A percentile compares a stretch with the other conserved stretches of the same genome.
phyloP scores from a whole-genome alignment of 805 yeast species.

The Saturnispora saitoi region DNA sequence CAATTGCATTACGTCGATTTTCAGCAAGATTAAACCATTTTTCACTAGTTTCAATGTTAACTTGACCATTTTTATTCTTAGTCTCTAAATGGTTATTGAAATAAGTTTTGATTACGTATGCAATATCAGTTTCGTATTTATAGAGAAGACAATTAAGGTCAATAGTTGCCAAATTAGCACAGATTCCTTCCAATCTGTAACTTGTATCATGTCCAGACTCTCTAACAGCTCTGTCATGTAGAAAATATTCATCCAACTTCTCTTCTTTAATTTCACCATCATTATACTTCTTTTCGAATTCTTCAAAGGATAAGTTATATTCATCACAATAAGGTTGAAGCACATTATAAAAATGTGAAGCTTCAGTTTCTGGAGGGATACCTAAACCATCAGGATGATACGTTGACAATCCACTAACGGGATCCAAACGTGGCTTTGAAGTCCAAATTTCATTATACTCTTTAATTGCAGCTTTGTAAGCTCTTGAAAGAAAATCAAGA shows the following conservation, averaged over 20 bases:
- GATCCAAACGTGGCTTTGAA: constrained; percentile 63
- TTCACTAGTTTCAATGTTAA: constrained; percentile 30
- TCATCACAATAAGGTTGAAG: constrained; percentile 62
- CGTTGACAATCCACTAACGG: constrained; percentile 69
- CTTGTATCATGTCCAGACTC: constrained; percentile 96
- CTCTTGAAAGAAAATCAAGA: constrained; percentile 51
- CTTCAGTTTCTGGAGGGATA: constrained; percentile 95
- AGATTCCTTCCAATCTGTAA: constrained; percentile 79
- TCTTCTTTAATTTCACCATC: constrained; percentile 60
- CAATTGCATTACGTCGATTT: constrained; percentile 44
- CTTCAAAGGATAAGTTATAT: constrained; percentile 46
- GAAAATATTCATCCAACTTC: constrained; percentile 75
- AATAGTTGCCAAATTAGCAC: constrained; percentile 84
- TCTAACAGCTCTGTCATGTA: constrained; percentile 90
- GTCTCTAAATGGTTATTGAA: constrained; percentile 41
- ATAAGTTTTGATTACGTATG: constrained; percentile 44
- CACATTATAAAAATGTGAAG: constrained; percentile 73
- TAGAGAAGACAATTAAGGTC: constrained; percentile 80
- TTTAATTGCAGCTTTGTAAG: constrained; percentile 71
- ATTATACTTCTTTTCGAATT: constrained; percentile 65
- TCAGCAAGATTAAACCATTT: constrained; percentile 59
- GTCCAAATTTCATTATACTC: constrained; percentile 84
- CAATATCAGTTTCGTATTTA: constrained; percentile 86
- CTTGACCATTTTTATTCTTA: constrained; percentile 33
- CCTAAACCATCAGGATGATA: constrained; percentile 88